Conservation (phyloP, 208 protist genomes). For the Leishmania aethiopica region DNA sequence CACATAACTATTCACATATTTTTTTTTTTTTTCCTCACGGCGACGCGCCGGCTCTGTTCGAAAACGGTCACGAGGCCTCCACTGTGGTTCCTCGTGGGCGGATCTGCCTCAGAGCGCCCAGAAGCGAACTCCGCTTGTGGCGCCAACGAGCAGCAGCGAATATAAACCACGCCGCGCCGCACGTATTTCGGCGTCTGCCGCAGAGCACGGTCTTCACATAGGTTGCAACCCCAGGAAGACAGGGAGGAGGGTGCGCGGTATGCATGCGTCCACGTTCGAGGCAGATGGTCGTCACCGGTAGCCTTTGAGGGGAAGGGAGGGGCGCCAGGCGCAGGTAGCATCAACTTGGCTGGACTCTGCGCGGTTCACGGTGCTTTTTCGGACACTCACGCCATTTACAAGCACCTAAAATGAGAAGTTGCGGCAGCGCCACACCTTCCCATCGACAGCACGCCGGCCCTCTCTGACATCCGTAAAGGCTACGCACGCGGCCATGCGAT, state of each 20-base stretch:
- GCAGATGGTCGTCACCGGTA: neutral
- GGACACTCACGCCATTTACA: too few species aligned
- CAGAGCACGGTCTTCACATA: neutral
- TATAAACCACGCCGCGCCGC: neutral
- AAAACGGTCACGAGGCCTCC: neutral
- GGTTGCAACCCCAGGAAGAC: neutral
- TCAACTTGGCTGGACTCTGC: too few species aligned
- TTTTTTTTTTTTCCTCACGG: neutral
- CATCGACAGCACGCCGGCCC: neutral
- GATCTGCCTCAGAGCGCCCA: neutral
- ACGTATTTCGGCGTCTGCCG: neutral
- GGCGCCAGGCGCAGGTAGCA: neutral
- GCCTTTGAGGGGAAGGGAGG: neutral
- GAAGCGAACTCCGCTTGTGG: neutral
- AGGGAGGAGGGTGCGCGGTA: neutral
- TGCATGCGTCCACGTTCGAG: neutral
- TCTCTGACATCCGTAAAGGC: neutral
- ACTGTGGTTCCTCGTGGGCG: neutral
- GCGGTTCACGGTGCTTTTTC: too few species aligned
- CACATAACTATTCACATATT: neutral
- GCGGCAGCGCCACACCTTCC: neutral
- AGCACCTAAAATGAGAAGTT: too few species aligned
- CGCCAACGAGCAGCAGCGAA: neutral
- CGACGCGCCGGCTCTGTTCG: neutral
- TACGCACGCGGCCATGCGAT: neutral